Conservation (phyloP, 192 early-diverging fungal species). For the Rhizoclosmatium globosum region DNA sequence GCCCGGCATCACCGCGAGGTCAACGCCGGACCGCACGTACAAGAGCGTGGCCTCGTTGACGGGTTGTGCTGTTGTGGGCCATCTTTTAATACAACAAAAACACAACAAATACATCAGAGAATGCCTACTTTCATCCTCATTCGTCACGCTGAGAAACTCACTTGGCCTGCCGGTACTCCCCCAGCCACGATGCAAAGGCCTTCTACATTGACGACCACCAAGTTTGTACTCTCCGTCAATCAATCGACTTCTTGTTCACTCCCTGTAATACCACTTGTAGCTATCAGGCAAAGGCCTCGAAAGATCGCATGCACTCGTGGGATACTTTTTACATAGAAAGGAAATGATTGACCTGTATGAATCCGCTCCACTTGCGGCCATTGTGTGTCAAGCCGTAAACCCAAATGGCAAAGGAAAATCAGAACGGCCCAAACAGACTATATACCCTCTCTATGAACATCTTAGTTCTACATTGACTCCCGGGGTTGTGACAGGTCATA, state of each 20-base stretch:
- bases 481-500: background rate
- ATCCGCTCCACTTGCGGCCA: slow-evolving; percentile 40
- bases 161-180: slow-evolving; percentile 50
- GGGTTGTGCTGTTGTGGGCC: background rate
- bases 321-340: slow-evolving; percentile 50
- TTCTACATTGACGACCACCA: slow-evolving; percentile 56
- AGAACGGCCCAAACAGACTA: slow-evolving; percentile 50
- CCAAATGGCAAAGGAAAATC: slow-evolving; percentile 33
- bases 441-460: slow-evolving; percentile 37
- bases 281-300: slow-evolving; percentile 58
- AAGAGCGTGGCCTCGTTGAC: background rate
- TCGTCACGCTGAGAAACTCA: slow-evolving; percentile 63
- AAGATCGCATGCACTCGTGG: slow-evolving; percentile 50
- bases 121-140: slow-evolving; percentile 46
- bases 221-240: background rate
- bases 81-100: background rate
- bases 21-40: background rate
- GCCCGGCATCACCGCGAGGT: slow-evolving; percentile 23
- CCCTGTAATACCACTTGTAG: background rate
- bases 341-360: slow-evolving; percentile 47
- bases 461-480: background rate
- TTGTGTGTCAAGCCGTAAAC: slow-evolving; percentile 59
- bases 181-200: slow-evolving; percentile 33
- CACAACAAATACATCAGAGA: no score
- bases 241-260: background rate